These are phyloP conservation scores for Thielaviopsis euricoi DNA, from an alignment of 2,329 filamentous ascomycete species.

Conservation along the genomic window DNA sequence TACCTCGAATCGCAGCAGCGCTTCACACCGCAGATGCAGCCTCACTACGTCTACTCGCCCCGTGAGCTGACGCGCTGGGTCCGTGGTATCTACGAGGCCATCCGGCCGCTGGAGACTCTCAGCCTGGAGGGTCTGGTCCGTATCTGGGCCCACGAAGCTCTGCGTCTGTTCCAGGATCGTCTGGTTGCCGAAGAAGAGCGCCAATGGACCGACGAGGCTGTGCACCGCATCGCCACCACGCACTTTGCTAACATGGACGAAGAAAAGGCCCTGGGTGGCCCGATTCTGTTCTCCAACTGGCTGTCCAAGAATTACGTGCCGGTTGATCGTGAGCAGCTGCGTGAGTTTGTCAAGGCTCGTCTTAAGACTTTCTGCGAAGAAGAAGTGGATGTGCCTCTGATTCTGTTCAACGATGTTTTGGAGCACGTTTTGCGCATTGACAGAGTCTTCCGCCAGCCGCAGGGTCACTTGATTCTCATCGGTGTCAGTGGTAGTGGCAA, in stretches of 20 bases:
- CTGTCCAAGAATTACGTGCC: slow-evolving; percentile 96
- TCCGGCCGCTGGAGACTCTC: slow-evolving; percentile 76
- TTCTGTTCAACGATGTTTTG: slow-evolving; percentile 97
- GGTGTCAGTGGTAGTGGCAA: slow-evolving; percentile 98
- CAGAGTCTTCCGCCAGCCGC: slow-evolving; percentile 93
- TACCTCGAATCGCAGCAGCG: slow-evolving; percentile 87
- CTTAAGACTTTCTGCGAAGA: slow-evolving; percentile 98
- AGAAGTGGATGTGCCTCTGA: slow-evolving; percentile 94
- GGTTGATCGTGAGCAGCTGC: slow-evolving; percentile 83
- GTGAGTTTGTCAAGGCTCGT: slow-evolving; percentile 94
- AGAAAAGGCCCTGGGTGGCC: slow-evolving; percentile 70
- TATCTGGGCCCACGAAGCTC: slow-evolving; percentile 95
- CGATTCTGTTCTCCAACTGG: slow-evolving; percentile 98
- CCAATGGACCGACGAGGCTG: slow-evolving; percentile 82
- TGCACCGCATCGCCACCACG: slow-evolving; percentile 72
- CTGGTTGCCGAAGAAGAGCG: slow-evolving; percentile 88
- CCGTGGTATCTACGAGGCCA: slow-evolving; percentile 91
- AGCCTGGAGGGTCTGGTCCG: slow-evolving; percentile 81
- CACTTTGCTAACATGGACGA: slow-evolving; percentile 95
- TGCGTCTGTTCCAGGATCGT: slow-evolving; percentile 93
- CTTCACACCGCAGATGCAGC: slow-evolving; percentile 93
- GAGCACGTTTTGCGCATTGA: slow-evolving; percentile 98
- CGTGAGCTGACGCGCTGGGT: slow-evolving; percentile 97
- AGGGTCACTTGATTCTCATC: slow-evolving; percentile 95
- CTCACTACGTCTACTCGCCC: slow-evolving; percentile 97